Base-by-base conservation (phyloP, 1,284 basidiomycete genomes). In the Ceratobasidium sp. region DNA sequence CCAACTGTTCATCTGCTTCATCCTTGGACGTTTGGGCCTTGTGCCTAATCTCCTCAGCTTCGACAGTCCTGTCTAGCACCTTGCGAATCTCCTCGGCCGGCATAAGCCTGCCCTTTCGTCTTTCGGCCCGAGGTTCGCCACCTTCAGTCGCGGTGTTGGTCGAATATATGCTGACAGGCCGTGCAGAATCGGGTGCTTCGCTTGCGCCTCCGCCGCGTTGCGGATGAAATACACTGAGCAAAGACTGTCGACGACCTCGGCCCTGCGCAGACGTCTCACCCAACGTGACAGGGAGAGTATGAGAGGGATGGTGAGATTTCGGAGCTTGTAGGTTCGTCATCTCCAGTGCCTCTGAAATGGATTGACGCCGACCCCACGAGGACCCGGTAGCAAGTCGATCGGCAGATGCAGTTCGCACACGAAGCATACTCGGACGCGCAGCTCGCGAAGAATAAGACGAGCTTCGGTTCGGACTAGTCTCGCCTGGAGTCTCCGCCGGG, bases 331-430 rank as follows among this genome's bases (percentile, higher is more conserved):
- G 60, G 28, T 49, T 63, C 6, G n/a, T 53, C 71, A 75, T 63
- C 49, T 75, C 71, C 60, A 75, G 12, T 26, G 71, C 42, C 28
- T 75, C 71, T n/a, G 60, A 75, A 26, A 64, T 46, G 15, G 71
- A 75, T 28, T 64, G 60, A 10, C 58, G 60, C 12, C 44, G 58
- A 28, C 71, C 60, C 71, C 60, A 53, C 10, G 28, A 44, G n/a
- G 71, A 63, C 44, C 42, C 33, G 3, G 33, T 12, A 18, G 23
- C 33, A 40, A 40, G 26, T 18, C 49, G 60, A 1, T 75, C 71
- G 5, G 56, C 56, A 13, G 71, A 75, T 13, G 60, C 40, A 7
- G 71, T 75, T 6, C 60, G 71, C 12, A 64, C 49, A 15, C 46
- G 71, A 53, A 75, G 53, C 42, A 75, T 49, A 33, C 44, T 75